Conservation (phyloP, 805 yeast species). For the Cyberlindnera mrakii region DNA sequence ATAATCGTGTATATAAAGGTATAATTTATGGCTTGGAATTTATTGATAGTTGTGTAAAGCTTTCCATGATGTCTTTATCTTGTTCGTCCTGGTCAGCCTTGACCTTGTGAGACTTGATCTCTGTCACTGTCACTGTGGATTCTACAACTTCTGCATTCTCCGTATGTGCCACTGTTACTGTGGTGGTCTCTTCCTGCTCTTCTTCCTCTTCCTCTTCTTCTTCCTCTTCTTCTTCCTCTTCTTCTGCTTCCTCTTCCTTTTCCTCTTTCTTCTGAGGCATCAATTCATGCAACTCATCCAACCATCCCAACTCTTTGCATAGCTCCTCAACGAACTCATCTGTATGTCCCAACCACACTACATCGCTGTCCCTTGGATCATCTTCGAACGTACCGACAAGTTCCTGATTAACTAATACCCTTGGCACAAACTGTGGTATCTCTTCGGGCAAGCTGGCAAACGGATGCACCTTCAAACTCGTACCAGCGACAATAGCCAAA, state of each 20-base stretch:
- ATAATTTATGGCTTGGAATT: neutral
- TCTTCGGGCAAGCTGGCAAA: constrained; percentile 81
- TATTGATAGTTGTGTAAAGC: neutral
- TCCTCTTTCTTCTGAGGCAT: constrained; percentile 11
- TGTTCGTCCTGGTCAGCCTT: neutral
- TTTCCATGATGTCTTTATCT: neutral
- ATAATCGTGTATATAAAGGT: constrained; percentile 2
- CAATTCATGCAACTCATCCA: constrained; percentile 33
- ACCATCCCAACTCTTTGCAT: constrained; percentile 60
- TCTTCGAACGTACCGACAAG: constrained; percentile 65
- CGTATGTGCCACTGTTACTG: no score
- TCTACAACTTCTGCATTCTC: no score
- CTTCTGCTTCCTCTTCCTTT: neutral
- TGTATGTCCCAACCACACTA: constrained; percentile 54
- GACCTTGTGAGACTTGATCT: neutral
- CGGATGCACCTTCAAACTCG: constrained; percentile 85
- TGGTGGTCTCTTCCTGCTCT: neutral
- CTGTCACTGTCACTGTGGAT: no score
- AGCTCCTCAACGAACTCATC: constrained; percentile 57
- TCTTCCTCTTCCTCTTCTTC: neutral
- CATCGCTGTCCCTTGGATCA: constrained; percentile 52
- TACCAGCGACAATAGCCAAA: constrained; percentile 85
- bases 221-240: neutral
- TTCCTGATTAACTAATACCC: constrained; percentile 73
- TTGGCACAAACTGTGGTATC: constrained; percentile 36